These are phyloP conservation scores for Punica granatum DNA, from an alignment of 345 rosid genomes.

Conservation along the genomic window DNA sequence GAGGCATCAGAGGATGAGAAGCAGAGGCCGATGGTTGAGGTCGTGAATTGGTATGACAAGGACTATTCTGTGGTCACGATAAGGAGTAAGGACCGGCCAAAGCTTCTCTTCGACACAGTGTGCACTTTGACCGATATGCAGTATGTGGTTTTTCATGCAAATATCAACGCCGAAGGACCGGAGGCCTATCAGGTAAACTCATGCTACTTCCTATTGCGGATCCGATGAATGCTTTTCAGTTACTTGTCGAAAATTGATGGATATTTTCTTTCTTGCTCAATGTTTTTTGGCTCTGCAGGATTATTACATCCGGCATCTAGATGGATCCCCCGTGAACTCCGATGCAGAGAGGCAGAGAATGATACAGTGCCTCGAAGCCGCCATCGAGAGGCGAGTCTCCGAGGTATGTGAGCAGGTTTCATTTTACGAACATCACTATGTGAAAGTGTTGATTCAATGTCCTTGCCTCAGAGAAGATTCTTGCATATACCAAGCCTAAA, in stretches of 20 bases:
- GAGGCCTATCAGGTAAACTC: constrained; percentile 70
- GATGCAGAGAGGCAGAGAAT: constrained; percentile 78
- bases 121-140: constrained; percentile 94
- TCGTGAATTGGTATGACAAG: constrained; percentile 74
- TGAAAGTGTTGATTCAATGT: too few species aligned
- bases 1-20: constrained; percentile 47
- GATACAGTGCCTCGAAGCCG: constrained; percentile 89
- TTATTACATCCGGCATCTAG: constrained; percentile 75
- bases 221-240: not conserved
- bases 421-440: too few species aligned
- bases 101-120: constrained; percentile 83
- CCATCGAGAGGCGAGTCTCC: constrained; percentile 85
- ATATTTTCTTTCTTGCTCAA: constrained; percentile 1
- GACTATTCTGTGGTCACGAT: constrained; percentile 81
- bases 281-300: constrained; percentile 38
- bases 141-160: constrained; percentile 86
- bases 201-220: not conserved
- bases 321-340: constrained; percentile 83
- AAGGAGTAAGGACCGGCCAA: constrained; percentile 81
- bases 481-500: too few species aligned
- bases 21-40: constrained; percentile 60
- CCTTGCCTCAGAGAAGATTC: too few species aligned
- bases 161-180: constrained; percentile 61
- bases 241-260: not conserved
- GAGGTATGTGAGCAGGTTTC: constrained; percentile 35